Evolutionary conservation across 2,329 filamentous ascomycete genomes (phyloP), one percentile per base, ranked within the genome.

Genomic region (Cercospora sp.): DNA sequence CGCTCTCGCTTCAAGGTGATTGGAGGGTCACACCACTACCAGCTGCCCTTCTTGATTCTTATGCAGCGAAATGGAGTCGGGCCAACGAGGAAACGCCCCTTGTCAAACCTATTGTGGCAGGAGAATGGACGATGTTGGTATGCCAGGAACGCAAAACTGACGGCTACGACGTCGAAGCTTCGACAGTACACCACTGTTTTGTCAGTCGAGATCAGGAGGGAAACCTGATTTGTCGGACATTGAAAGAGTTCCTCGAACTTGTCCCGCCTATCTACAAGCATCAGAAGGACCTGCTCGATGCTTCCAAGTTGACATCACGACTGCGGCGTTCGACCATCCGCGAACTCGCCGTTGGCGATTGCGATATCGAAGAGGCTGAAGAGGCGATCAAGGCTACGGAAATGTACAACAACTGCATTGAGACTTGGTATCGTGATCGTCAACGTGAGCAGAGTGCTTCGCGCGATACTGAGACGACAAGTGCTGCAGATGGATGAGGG

Each of bases 61-160:
- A n/a, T 9, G 8, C 4, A 30, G 28, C 28, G 7, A 30, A 30
- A 30, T 30, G 28, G 28, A 30, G 28, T 8, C 28, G 28, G 28
- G 6, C 28, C 20, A 20, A 20, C 28, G 28, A 8, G 5, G 28
- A 30, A 6, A 30, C 28, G 28, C 28, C 28, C 5, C 28, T 30
- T 30, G 28, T 30, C 10, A 61, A 33, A 10, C 59, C 59, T 5
- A 61, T 61, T 13, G 59, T 61, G 2, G 10, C 42, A 3, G 59
- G 59, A 18, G 59, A 61, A 10, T 61, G 59, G 59, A 42, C 59
- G 7, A 40, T 61, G 36, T 6, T 61, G 18, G 36, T 61, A 5
- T 45, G 33, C 26, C 59, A 61, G 20, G 33, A 61, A 26, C 31
- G 18, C 5, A 3, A 13, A 12, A 20, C 9, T 3, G 58, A 16